Percentiles rank a stretch among this genome's conserved stretches.
phyloP scores from a whole-genome alignment of 2,329 filamentous ascomycete genomes.

The Drechslerella coelobrocha region DNA sequence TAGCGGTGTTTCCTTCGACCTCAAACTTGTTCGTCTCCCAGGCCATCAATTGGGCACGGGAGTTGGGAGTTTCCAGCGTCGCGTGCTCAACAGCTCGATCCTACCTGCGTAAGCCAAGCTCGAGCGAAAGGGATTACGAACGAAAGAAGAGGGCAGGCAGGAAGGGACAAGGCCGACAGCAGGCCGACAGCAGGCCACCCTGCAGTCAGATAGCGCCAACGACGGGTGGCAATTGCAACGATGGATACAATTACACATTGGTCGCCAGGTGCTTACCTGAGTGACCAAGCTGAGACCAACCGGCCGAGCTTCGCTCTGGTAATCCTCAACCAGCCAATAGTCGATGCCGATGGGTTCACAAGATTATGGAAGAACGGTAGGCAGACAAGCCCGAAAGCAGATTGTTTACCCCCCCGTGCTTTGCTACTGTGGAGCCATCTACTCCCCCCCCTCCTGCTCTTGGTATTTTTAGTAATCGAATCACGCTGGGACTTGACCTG shows the following conservation, averaged over 20 bases:
- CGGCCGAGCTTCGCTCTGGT: constrained; percentile 62
- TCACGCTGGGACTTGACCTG: neutral
- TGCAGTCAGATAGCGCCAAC: constrained; percentile 53
- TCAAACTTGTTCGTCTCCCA: too few relatives aligned
- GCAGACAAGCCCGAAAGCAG: constrained; percentile 13
- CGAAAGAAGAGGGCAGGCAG: too few relatives aligned
- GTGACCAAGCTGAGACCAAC: constrained; percentile 51
- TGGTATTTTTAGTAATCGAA: neutral
- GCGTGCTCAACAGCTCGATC: neutral
- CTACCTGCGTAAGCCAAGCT: neutral
- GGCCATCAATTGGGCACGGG: neutral
- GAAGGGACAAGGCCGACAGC: too few relatives aligned
- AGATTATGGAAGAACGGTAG: constrained; percentile 60
- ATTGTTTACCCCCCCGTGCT: constrained; percentile 2
- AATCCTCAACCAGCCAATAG: constrained; percentile 69
- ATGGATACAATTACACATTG: constrained; percentile 60
- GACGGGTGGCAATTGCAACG: constrained; percentile 55
- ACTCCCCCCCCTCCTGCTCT: neutral
- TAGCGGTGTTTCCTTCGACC: too few relatives aligned
- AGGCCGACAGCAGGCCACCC: neutral
- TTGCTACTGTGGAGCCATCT: neutral
- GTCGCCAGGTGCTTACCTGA: constrained; percentile 57
- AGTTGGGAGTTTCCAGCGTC: too few relatives aligned
- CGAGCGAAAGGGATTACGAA: too few relatives aligned
- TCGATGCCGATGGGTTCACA: constrained; percentile 58